Evolutionary conservation across 352 stramenopile genomes (phyloP), one percentile per base, ranked within the genome.

Genomic region (Phytophthora pinifolia): DNA sequence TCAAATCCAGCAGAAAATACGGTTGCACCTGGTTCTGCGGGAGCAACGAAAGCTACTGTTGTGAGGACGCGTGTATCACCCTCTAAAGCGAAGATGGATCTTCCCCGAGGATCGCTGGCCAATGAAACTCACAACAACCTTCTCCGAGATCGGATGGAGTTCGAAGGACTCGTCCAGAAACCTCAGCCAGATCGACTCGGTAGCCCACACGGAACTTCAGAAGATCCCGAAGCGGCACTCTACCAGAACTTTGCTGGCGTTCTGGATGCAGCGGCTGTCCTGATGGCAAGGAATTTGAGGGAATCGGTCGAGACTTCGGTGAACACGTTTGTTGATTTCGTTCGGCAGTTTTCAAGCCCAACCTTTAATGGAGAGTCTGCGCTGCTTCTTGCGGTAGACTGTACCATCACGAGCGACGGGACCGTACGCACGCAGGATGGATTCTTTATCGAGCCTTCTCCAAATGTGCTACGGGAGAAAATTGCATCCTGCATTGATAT

Each of bases 251-350:
- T 92, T 49, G 65, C 79, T 15, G 83, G 81, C 8, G 62, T 96
- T 14, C 60, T 98, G 14, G 74, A 96, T 37, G 82, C 86, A 13
- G 80, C 85, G 9, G 70, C 88, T 2, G 88, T 96, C 12, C 67
- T 97, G 12, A 97, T 98, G 89, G 94, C 89, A 9, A 70, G 83
- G 3, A 96, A 96, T 33, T 67, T 98, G n/a, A 66, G 89, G 18
- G 76, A 79, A 20, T 92, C 81, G 0, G 82, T 94, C 13, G 90
- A 98, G 39, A 54, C 62, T n/a, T 97, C 89, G 1, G 71, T 98
- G 8, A 59, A 63, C 4, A 59, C 70, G 10, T 86, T 96, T 37
- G 70, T 88, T 15, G 48, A 46, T 1, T 96, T 94, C 58, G 89
- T 96, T 43, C 62, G 88, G 30, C 70, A 78, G 18, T 94, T 92